A percentile compares a stretch with the other conserved stretches of the same genome.
Conservation (phyloP, 345 rosid species). For the Sonneratia alba region DNA sequence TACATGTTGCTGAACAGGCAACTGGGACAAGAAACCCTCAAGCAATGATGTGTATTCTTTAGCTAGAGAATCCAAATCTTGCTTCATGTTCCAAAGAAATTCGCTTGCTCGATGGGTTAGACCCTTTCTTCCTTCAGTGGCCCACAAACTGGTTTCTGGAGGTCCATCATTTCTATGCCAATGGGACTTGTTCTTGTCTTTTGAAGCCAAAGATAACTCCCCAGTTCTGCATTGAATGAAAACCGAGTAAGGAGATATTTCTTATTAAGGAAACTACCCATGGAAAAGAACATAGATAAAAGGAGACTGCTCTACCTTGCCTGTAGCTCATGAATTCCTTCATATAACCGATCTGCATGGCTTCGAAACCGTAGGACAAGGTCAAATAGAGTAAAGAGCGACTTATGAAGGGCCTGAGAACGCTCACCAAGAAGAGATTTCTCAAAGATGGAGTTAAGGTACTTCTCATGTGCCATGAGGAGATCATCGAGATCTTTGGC, state of each 20-base stretch:
- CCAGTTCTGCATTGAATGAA: constrained; percentile 34
- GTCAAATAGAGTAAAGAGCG: constrained; percentile 82
- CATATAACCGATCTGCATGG: constrained; percentile 82
- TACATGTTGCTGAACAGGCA: constrained; percentile 84
- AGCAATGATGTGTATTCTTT: constrained; percentile 67
- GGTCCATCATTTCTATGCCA: constrained; percentile 25
- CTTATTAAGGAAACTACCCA: neutral
- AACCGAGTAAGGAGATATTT: neutral
- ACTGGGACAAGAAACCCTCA: constrained; percentile 65
- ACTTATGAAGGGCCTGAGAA: constrained; percentile 64
- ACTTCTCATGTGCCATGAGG: constrained; percentile 90
- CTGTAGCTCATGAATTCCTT: constrained; percentile 85
- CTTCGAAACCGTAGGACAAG: constrained; percentile 76
- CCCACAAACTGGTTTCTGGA: constrained; percentile 55
- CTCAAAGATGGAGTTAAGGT: constrained; percentile 72
- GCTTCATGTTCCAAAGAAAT: constrained; percentile 72
- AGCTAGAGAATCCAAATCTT: constrained; percentile 63
- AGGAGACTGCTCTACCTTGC: constrained; percentile 39
- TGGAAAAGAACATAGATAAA: neutral
- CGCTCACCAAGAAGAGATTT: constrained; percentile 92
- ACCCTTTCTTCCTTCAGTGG: constrained; percentile 76
- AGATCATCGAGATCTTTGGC: constrained; percentile 97
- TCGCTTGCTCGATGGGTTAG: constrained; percentile 82
- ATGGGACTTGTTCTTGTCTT: constrained; percentile 31
- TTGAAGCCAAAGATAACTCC: constrained; percentile 43